Evolutionary conservation across 2,329 filamentous ascomycete species (phyloP), one percentile per base, ranked within the genome.

Genomic region (Xylaria sp.): DNA sequence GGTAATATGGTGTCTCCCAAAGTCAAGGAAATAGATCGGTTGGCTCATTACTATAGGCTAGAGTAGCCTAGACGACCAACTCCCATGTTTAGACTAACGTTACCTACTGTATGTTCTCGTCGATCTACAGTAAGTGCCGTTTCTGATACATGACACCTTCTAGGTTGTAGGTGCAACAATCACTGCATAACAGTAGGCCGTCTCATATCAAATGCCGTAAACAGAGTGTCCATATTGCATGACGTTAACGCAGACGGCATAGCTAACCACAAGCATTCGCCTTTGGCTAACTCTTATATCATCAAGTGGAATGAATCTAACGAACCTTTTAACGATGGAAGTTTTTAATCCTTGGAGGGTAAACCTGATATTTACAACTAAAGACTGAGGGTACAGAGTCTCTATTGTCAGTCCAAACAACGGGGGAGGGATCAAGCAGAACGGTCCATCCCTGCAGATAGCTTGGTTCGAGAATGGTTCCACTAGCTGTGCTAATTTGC

Each of bases 31-130:
- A 39, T 12, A 28, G 15, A 39, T 30, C 23, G 57, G 58, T 45
- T 66, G 58, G 58, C 45, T 57, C 25, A 28, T n/a, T 32, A 23
- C 28, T 32, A 52, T 60, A 61, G 57, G 63, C 15, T 23, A 32
- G 41, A 48, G 23, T 39, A 55, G n/a, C 20, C 15, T 30, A 20
- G 18, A 36, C 25, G 7, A 13, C 50, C 23, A 9, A 28, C 20
- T 23, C 34, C 25, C 34, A 32, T 15, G 36, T 56, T 13, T 32
- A 39, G 20, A 23, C 34, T 13, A 48, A 30, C 41, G 48, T 34
- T 59, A 30, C 25, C 23, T 18, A n/a, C 6, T 5, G 3, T 30
- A 15, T 20, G 23, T 20, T 4, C 18, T 34, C 28, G 18, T 53
- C 9, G 30, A 32, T 32, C 50, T 53, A n/a, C 50, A 53, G 10